These are phyloP conservation scores for Erythrobasidium yunnanense DNA, from an alignment of 768 basidiomycete species.

Conservation along the genomic window DNA sequence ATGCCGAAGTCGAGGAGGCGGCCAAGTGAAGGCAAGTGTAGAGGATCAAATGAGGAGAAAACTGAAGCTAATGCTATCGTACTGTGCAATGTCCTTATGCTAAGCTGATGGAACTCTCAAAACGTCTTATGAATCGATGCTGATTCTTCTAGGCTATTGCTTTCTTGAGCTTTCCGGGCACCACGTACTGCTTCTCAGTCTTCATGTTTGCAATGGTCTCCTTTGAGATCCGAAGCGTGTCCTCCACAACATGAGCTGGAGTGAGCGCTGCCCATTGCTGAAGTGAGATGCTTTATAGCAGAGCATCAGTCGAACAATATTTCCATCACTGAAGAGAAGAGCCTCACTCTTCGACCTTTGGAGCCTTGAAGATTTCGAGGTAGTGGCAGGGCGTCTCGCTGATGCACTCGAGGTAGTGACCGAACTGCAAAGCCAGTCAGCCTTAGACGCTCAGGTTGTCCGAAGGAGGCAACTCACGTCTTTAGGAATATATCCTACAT, in stretches of 20 bases:
- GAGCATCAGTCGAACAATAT: neutral
- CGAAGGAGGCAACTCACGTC: constrained; percentile 1
- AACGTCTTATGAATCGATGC: no score
- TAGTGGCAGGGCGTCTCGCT: constrained; percentile 53
- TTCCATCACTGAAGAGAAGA: constrained; percentile 40
- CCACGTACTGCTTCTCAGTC: neutral
- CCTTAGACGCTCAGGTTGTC: neutral
- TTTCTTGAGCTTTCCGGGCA: constrained; percentile 41
- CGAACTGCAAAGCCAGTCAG: neutral
- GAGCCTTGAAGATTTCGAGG: constrained; percentile 55
- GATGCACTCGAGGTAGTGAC: constrained; percentile 60
- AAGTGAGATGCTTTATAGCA: neutral
- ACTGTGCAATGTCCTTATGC: no score
- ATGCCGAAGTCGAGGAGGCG: no score
- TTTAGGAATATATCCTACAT: constrained; percentile 45
- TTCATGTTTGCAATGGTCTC: neutral
- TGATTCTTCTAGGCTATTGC: no score
- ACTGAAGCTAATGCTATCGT: no score
- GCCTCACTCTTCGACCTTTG: constrained; percentile 53
- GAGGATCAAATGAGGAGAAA: no score
- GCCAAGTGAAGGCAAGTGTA: no score
- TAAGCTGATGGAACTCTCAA: no score
- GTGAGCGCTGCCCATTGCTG: neutral
- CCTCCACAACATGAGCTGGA: neutral
- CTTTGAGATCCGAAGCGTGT: neutral